Conservation (phyloP, 768 basidiomycete species). For the Suillus alpinus region DNA sequence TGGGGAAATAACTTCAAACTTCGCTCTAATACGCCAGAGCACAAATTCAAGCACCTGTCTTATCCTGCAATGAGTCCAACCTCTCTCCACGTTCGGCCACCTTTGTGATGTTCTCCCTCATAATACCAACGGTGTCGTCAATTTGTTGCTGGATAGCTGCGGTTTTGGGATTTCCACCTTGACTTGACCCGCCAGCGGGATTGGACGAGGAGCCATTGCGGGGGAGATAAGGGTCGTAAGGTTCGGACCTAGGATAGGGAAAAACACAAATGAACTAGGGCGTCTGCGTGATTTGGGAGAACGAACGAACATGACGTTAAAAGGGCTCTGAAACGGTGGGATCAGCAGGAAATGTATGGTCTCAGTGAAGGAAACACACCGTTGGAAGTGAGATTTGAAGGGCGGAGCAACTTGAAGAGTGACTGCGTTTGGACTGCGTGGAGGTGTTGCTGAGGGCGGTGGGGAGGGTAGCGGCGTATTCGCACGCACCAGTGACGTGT, state of each 20-base stretch:
- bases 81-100: slow-evolving; percentile 94
- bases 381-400: slow-evolving; percentile 18
- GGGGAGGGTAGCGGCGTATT: slow-evolving; percentile 8
- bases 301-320: slow-evolving; percentile 24
- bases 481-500: slow-evolving; percentile 20
- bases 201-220: slow-evolving; percentile 69
- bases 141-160: slow-evolving; percentile 97
- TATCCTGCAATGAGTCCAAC: slow-evolving; percentile 92
- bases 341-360: background rate
- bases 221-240: slow-evolving; percentile 98
- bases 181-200: slow-evolving; percentile 42
- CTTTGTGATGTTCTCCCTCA: slow-evolving; percentile 97
- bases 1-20: slow-evolving; percentile 28
- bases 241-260: slow-evolving; percentile 74
- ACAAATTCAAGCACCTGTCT: slow-evolving; percentile 75
- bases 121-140: slow-evolving; percentile 94
- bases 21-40: background rate
- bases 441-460: slow-evolving; percentile 12
- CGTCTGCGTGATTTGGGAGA: slow-evolving; percentile 1
- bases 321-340: background rate
- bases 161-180: slow-evolving; percentile 75
- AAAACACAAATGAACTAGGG: slow-evolving; percentile 9
- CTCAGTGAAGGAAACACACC: slow-evolving; percentile 10
- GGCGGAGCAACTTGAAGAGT: slow-evolving; percentile 9
- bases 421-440: slow-evolving; percentile 18